Percentiles rank a stretch among this genome's conserved stretches.
Conservation (phyloP, 2,329 filamentous ascomycete genomes). For the Microsporum ferrugineum region DNA sequence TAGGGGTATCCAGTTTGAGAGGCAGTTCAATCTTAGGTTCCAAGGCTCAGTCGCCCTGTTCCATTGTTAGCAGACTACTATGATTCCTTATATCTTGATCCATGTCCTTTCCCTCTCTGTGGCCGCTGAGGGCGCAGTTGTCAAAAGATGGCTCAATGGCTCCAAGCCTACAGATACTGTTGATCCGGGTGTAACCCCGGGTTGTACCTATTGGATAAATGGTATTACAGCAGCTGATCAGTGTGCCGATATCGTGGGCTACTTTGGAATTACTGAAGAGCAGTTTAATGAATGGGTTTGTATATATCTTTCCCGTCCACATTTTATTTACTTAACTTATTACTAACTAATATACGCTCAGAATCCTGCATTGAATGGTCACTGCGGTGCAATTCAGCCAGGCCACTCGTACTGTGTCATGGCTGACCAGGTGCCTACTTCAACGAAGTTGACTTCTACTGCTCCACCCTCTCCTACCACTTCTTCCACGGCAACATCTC, state of each 20-base stretch:
- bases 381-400: neutral
- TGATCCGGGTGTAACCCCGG: neutral
- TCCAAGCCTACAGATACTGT: neutral
- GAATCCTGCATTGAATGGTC: neutral
- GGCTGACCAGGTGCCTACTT: neutral
- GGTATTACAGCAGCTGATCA: neutral
- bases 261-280: neutral
- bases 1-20: no score
- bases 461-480: neutral
- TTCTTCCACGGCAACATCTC: neutral
- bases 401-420: slow-evolving; percentile 1
- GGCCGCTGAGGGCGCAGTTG: neutral
- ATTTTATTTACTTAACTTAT: neutral
- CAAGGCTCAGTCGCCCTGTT: no score
- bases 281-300: neutral
- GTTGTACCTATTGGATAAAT: neutral
- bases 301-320: neutral
- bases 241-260: neutral
- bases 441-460: neutral
- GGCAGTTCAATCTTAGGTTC: no score
- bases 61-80: no score
- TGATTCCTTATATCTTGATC: no score
- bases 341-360: neutral
- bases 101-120: no score
- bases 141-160: neutral